Percentiles rank a stretch among this genome's conserved stretches.
Evolutionary conservation across 257 asterid species (phyloP).

Genomic region (Penstemon eatonii): DNA sequence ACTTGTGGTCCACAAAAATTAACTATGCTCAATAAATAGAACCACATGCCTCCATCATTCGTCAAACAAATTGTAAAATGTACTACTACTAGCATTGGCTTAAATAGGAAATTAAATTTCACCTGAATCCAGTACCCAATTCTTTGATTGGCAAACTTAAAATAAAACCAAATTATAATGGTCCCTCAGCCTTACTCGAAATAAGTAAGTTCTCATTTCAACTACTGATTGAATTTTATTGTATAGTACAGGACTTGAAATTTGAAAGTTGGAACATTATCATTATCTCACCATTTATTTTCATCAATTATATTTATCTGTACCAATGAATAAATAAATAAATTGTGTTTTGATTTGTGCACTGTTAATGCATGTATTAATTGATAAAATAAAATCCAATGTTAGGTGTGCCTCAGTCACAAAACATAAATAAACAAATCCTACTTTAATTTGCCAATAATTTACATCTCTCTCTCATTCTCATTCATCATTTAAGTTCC

Average conservation of each 20-base stretch:
- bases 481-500: slow-evolving; percentile 11
- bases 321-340: not conserved
- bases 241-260: no score
- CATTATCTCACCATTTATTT: no score
- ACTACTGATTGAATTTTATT: not conserved
- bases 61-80: not conserved
- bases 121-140: slow-evolving; percentile 19
- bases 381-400: not conserved
- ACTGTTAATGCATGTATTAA: not conserved
- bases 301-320: not conserved
- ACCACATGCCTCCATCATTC: not conserved
- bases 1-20: not conserved
- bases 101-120: slow-evolving; percentile 1
- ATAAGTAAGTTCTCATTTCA: not conserved
- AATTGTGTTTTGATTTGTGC: not conserved
- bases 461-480: slow-evolving; percentile 24
- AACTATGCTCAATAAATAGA: not conserved
- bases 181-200: not conserved
- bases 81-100: not conserved
- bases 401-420: no score
- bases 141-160: not conserved
- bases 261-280: no score
- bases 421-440: not conserved
- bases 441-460: not conserved
- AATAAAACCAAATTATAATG: slow-evolving; percentile 4